Evolutionary conservation across 306 rosid species (phyloP), one percentile per base, ranked within the genome.

Genomic region (Cucumis hystrix): DNA sequence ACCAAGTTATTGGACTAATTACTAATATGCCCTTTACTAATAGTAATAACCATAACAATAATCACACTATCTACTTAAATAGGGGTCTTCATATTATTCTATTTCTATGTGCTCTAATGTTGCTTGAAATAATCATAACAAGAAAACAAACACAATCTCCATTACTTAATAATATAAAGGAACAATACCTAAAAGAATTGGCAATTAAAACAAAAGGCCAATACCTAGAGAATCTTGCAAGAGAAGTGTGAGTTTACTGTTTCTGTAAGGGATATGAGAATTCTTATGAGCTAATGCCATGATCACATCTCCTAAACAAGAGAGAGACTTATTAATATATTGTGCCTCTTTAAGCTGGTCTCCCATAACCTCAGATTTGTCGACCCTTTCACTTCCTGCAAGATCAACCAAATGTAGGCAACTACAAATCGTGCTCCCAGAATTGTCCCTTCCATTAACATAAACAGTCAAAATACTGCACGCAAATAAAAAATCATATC

Each of bases 221-320:
- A 20, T 71, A 89, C 98, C 99, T 90, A 92, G 85, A 72, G 97
- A 89, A 78, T 87, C 96, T 85, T 95, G 99, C 84, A 95, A 86
- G 47, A 95, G 96, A 80, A 95, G 97, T 13, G 99, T 95, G 82
- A 95, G 97, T 81, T 95, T 95, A 89, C 99, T 95, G 83, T 92
- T 95, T 79, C 99, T 83, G 78, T 89, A 95, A 45, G 99, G 99
- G 52, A 95, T 88, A 84, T 95, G 99, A 82, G 99, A 88, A 81
- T 87, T 95, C 90, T 89, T 95, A 69, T 92, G 99, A 68, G 99
- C 99, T 82, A 95, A 82, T 76, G 99, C 97, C 23, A 88, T 86
- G 77, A 95, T 95, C 66, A 95, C 99, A 77, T 95, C 99, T 78
- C 97, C 99, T 84, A 95, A 83, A 85, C 99, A 92, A 47, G 99